A percentile compares a stretch with the other conserved stretches of the same genome.
These are phyloP conservation scores for Pichia sp. DNA, from an alignment of 1,139 yeast species.

Conservation along the genomic window DNA sequence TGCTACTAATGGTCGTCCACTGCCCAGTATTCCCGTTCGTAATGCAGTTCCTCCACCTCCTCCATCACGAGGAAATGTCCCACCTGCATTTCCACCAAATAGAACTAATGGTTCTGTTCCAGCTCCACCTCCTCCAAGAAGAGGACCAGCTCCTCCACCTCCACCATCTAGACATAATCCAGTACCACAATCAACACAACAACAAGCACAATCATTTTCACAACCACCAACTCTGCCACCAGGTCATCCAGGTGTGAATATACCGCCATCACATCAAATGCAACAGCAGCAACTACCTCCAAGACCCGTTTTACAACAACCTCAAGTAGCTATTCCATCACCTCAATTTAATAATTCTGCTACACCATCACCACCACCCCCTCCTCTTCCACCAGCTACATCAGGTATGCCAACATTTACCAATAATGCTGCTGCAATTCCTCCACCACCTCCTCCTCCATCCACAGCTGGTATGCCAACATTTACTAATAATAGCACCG, in stretches of 20 bases:
- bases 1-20: no score
- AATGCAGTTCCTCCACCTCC: slow-evolving; percentile 25
- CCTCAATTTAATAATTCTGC: not conserved
- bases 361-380: slow-evolving; percentile 25
- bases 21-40: not conserved
- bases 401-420: slow-evolving; percentile 7
- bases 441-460: slow-evolving; percentile 29
- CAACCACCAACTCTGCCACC: slow-evolving; percentile 4
- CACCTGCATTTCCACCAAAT: slow-evolving; percentile 31
- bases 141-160: slow-evolving; percentile 24
- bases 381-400: slow-evolving; percentile 28
- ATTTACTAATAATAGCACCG: slow-evolving; percentile 22
- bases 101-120: slow-evolving; percentile 25
- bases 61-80: slow-evolving; percentile 22
- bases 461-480: slow-evolving; percentile 27
- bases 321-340: slow-evolving; percentile 27
- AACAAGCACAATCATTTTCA: not conserved
- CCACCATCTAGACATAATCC: slow-evolving; percentile 19
- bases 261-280: slow-evolving; percentile 10
- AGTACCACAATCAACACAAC: slow-evolving; percentile 24
- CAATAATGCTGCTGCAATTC: slow-evolving; percentile 19
- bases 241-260: slow-evolving; percentile 12
- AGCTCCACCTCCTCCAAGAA: slow-evolving; percentile 32
- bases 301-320: slow-evolving; percentile 15
- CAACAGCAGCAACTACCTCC: slow-evolving; percentile 13